phyloP scores from a whole-genome alignment of 805 yeast species.

The Jamesozyma spencerorum region DNA sequence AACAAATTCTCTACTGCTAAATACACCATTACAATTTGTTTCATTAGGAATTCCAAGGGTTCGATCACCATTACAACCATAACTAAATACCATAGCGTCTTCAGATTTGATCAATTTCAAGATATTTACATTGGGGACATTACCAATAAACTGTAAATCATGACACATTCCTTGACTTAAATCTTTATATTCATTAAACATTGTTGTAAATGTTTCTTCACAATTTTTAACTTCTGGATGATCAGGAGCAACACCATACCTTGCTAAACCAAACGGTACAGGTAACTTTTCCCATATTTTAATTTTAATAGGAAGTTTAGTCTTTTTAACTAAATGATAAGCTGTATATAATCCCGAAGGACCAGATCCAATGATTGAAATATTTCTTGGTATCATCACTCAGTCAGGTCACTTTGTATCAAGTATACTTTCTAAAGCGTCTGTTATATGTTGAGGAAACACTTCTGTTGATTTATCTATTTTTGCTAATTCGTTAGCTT shows the following conservation, averaged over 20 bases:
- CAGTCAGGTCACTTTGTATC: not conserved
- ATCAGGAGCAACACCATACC: slow-evolving; percentile 99
- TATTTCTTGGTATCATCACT: slow-evolving; percentile 12
- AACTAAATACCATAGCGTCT: slow-evolving; percentile 68
- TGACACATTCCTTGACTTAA: slow-evolving; percentile 14
- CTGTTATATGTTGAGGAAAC: slow-evolving; percentile 34
- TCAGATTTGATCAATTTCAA: slow-evolving; percentile 43
- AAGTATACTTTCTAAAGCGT: slow-evolving; percentile 24
- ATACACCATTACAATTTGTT: slow-evolving; percentile 48
- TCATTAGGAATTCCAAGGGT: slow-evolving; percentile 50
- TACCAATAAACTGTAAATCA: slow-evolving; percentile 57
- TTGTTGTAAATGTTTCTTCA: slow-evolving; percentile 47
- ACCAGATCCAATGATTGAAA: slow-evolving; percentile 89
- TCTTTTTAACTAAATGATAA: slow-evolving; percentile 51
- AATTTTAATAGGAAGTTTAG: slow-evolving; percentile 34
- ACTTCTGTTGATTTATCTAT: slow-evolving; percentile 37
- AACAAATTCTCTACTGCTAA: slow-evolving; percentile 77
- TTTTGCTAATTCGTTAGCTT: slow-evolving; percentile 33
- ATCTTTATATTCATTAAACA: slow-evolving; percentile 9
- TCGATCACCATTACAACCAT: slow-evolving; percentile 66
- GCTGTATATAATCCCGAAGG: slow-evolving; percentile 95
- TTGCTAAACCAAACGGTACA: slow-evolving; percentile 81
- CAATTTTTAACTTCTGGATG: slow-evolving; percentile 93
- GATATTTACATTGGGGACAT: slow-evolving; percentile 54
- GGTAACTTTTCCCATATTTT: slow-evolving; percentile 81